phyloP scores from a whole-genome alignment of 2,329 filamentous ascomycete species.

The Hirsutella rhossiliensis region DNA sequence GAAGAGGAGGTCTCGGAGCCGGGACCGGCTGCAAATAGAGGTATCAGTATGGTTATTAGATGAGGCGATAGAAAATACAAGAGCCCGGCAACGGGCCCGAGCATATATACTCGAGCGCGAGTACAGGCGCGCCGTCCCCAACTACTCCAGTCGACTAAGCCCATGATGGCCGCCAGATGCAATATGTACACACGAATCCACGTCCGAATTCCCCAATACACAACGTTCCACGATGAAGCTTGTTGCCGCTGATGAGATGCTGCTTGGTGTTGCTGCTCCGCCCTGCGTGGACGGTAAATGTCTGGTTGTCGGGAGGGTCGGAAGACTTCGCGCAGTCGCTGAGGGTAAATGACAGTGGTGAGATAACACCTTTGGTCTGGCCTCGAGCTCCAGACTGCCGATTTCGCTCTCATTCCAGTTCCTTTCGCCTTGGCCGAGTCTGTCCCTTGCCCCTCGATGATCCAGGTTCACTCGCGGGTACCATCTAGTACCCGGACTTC shows the following conservation, averaged over 20 bases:
- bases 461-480: neutral
- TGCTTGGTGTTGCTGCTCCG: neutral
- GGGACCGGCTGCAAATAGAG: neutral
- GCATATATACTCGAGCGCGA: neutral
- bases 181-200: conserved; percentile 3
- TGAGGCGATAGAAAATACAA: conserved; percentile 12
- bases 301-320: no score
- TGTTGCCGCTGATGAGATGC: neutral
- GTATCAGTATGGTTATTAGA: conserved; percentile 10
- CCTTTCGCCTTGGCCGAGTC: neutral
- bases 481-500: conserved; percentile 15
- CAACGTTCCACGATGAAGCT: neutral
- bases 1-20: no score
- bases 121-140: conserved; percentile 6
- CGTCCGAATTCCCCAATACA: conserved; percentile 1
- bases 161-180: conserved; percentile 1
- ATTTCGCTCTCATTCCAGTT: no score
- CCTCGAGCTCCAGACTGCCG: no score
- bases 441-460: neutral
- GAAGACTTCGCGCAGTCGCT: no score
- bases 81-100: conserved; percentile 8
- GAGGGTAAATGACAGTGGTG: no score
- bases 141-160: neutral
- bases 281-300: no score
- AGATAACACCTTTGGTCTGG: no score